These are phyloP conservation scores for Coemansia sp. DNA, from an alignment of 192 early-diverging fungal species.

Conservation along the genomic window DNA sequence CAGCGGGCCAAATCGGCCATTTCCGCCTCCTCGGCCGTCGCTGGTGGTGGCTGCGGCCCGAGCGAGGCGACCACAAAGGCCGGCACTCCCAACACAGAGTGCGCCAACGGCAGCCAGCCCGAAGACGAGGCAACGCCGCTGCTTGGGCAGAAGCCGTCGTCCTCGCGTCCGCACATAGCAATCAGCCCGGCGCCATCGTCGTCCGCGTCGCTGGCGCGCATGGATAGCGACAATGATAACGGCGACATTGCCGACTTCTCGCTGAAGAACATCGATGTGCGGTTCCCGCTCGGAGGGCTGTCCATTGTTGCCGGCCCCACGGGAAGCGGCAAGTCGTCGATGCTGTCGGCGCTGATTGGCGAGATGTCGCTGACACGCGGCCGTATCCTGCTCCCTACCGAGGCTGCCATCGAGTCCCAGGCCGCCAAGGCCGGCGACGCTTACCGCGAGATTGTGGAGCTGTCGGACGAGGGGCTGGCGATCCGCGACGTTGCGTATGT, in stretches of 20 bases:
- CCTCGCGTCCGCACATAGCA: not conserved
- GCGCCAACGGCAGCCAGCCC: not conserved
- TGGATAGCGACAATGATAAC: not conserved
- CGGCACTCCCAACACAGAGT: not conserved
- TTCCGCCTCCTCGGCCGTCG: not conserved
- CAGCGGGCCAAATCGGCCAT: constrained; percentile 5
- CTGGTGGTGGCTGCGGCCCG: not conserved
- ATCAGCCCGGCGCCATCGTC: not conserved
- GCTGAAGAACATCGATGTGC: constrained; percentile 63
- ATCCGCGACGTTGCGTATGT: constrained; percentile 78
- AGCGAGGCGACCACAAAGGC: constrained; percentile 9
- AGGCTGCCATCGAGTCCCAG: not conserved
- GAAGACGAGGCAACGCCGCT: constrained; percentile 15
- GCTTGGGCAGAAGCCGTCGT: not conserved
- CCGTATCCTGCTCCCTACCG: constrained; percentile 27
- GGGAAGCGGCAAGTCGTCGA: constrained; percentile 84
- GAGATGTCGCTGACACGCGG: constrained; percentile 62
- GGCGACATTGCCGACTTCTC: constrained; percentile 41
- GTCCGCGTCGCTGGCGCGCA: not conserved
- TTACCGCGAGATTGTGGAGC: constrained; percentile 50
- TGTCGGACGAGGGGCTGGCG: constrained; percentile 42
- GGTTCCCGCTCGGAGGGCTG: constrained; percentile 70
- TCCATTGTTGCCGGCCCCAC: constrained; percentile 82
- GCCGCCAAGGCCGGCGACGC: constrained; percentile 23
- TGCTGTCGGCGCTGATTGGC: constrained; percentile 78